phyloP scores from a whole-genome alignment of 768 basidiomycete genomes.

The Favolaschia claudopus region DNA sequence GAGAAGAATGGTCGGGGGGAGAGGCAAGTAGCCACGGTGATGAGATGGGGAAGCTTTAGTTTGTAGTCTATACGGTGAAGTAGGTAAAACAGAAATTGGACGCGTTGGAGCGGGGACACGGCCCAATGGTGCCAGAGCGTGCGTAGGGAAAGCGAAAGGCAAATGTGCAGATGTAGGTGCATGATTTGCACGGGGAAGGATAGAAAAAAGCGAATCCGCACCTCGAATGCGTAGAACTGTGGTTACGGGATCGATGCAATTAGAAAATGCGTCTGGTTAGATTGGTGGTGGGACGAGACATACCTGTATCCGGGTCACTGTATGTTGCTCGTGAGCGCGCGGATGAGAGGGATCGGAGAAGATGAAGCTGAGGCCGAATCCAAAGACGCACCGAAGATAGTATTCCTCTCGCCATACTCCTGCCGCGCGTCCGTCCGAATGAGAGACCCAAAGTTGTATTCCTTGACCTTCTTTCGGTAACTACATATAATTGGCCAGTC shows the following conservation, averaged over 20 bases:
- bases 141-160: neutral
- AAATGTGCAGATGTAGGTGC: neutral
- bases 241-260: neutral
- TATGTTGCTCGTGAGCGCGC: constrained; percentile 1
- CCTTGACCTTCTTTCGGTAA: constrained; percentile 90
- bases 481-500: constrained; percentile 50
- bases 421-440: constrained; percentile 80
- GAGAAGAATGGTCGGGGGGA: neutral
- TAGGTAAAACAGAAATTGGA: too few relatives aligned
- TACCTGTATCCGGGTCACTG: constrained; percentile 78
- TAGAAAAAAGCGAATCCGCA: constrained; percentile 36
- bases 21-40: too few relatives aligned
- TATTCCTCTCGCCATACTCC: constrained; percentile 92
- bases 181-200: neutral
- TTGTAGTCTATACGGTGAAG: constrained; percentile 1
- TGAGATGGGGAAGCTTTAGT: neutral
- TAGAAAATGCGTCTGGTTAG: neutral
- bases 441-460: constrained; percentile 96
- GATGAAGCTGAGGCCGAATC: neutral
- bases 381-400: constrained; percentile 83
- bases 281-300: constrained; percentile 31
- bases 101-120: too few relatives aligned
- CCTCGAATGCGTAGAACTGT: constrained; percentile 94
- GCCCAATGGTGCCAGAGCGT: too few relatives aligned
- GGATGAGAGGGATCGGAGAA: neutral